Percentiles rank a stretch among this genome's conserved stretches.
Conservation (phyloP, 1,139 yeast species). For the Scheffersomyces lignicola region DNA sequence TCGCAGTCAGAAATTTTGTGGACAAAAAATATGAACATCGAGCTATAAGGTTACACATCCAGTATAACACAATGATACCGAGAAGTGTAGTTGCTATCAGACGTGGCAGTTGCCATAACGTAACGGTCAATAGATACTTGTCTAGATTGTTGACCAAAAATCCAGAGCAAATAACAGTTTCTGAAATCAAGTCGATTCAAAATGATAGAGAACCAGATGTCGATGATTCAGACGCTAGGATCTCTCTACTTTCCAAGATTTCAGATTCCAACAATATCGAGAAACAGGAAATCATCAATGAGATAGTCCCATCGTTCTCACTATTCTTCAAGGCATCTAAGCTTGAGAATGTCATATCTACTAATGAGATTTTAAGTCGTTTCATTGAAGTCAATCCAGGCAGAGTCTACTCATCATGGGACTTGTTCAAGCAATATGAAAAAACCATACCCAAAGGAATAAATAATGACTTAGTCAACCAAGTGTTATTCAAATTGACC, state of each 20-base stretch:
- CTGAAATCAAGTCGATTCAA: constrained; percentile 1
- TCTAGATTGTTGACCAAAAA: constrained; percentile 18
- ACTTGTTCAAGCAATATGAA: constrained; percentile 29
- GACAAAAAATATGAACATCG: no score
- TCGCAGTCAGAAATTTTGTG: no score
- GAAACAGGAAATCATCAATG: constrained; percentile 11
- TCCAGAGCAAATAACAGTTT: constrained; percentile 7
- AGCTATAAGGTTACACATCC: no score
- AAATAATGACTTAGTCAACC: constrained; percentile 14
- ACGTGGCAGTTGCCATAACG: not conserved
- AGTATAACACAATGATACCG: no score
- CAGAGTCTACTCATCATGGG: constrained; percentile 37
- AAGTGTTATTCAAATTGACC: constrained; percentile 22
- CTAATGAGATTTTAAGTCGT: constrained; percentile 18
- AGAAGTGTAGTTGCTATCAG: no score
- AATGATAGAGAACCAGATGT: constrained; percentile 9
- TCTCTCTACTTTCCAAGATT: constrained; percentile 11
- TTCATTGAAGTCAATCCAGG: constrained; percentile 41
- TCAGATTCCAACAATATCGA: constrained; percentile 10
- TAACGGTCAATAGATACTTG: constrained; percentile 7
- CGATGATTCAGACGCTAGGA: constrained; percentile 11
- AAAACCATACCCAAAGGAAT: constrained; percentile 7
- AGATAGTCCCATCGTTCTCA: constrained; percentile 30
- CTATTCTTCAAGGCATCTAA: constrained; percentile 22
- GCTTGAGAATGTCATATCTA: constrained; percentile 5